Evolutionary conservation across 495 filamentous ascomycete species (phyloP).

Genomic region (Penicillium goetzii): DNA sequence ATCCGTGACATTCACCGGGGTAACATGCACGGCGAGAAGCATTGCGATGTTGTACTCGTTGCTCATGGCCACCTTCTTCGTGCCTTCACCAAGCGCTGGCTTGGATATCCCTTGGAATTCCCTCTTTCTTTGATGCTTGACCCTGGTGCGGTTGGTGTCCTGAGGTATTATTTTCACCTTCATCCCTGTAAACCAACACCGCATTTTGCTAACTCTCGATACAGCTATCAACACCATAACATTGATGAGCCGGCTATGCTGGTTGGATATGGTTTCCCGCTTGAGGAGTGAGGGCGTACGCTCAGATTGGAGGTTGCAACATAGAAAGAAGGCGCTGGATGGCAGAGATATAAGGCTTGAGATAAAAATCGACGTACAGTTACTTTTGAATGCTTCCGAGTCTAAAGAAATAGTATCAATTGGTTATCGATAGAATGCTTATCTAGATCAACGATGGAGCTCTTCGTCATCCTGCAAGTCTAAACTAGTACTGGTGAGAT

Average conservation of each 20-base stretch:
- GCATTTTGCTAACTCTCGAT: constrained; percentile 4
- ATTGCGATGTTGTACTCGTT: constrained; percentile 61
- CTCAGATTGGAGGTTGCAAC: background rate
- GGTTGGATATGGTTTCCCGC: constrained; percentile 39
- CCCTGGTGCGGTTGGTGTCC: constrained; percentile 73
- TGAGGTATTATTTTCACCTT: constrained; percentile 53
- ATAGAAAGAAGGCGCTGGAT: background rate
- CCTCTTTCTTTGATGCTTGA: constrained; percentile 71
- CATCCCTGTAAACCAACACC: no score
- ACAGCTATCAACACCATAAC: constrained; percentile 40
- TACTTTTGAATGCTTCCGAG: background rate
- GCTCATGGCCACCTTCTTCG: constrained; percentile 79
- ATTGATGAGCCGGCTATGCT: constrained; percentile 42
- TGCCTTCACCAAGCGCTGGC: constrained; percentile 80
- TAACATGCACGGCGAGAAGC: constrained; percentile 52
- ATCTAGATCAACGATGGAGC: background rate
- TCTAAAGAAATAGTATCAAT: background rate
- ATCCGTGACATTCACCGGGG: constrained; percentile 59
- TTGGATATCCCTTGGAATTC: constrained; percentile 63
- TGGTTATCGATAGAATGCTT: background rate
- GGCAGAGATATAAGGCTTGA: background rate
- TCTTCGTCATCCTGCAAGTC: background rate
- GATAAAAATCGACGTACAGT: background rate
- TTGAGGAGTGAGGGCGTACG: constrained; percentile 20
- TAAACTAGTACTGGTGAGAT: background rate